Evolutionary conservation across 768 basidiomycete species (phyloP).

Genomic region (Mycena haematopus): DNA sequence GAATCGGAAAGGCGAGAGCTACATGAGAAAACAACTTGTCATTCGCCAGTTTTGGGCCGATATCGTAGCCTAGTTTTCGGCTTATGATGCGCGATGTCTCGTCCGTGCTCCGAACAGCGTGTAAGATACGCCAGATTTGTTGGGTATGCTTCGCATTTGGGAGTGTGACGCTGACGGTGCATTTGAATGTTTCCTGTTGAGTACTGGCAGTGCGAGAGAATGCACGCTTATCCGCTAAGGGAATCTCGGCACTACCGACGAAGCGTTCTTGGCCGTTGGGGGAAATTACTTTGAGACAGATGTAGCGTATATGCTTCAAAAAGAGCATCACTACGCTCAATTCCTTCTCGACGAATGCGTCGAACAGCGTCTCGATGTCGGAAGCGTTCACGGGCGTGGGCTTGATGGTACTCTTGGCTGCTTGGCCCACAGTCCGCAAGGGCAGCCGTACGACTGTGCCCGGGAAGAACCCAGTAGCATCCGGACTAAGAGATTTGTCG

Average conservation of each 20-base stretch:
- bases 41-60: conserved; percentile 26
- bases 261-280: conserved; percentile 24
- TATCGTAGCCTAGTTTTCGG: conserved; percentile 27
- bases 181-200: conserved; percentile 23
- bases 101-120: conserved; percentile 23
- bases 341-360: conserved; percentile 36
- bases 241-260: conserved; percentile 28
- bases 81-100: conserved; percentile 25
- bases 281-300: conserved; percentile 35
- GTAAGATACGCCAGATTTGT: conserved; percentile 32
- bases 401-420: conserved; percentile 22
- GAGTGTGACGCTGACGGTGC: conserved; percentile 20
- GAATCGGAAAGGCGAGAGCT: conserved; percentile 34
- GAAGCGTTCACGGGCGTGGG: conserved; percentile 20
- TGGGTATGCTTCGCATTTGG: neutral
- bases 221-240: conserved; percentile 22
- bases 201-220: conserved; percentile 25
- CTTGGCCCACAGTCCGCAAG: conserved; percentile 32
- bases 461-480: conserved; percentile 10
- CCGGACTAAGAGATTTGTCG: conserved; percentile 9
- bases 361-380: conserved; percentile 31
- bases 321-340: conserved; percentile 36
- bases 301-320: conserved; percentile 35
- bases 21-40: conserved; percentile 40
- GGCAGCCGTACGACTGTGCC: conserved; percentile 40